These are phyloP conservation scores for Trametes cingulata DNA, from an alignment of 768 basidiomycete genomes.

Conservation along the genomic window DNA sequence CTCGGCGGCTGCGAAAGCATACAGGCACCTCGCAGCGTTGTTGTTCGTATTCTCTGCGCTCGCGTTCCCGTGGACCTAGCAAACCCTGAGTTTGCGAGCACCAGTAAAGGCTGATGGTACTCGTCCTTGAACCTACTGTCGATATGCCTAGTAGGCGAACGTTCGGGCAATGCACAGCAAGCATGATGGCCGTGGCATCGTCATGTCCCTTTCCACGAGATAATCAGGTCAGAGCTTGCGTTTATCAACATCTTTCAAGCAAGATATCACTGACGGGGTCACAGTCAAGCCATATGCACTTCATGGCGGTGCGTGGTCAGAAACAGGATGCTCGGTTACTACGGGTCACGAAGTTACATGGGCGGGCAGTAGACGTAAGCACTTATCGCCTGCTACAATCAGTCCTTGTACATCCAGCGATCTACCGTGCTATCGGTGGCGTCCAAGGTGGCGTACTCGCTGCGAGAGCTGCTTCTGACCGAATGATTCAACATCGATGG, in stretches of 20 bases:
- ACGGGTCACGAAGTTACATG: too few species aligned
- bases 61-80: constrained; percentile 82
- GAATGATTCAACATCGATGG: too few species aligned
- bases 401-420: not conserved
- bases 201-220: constrained; percentile 69
- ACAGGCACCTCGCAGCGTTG: constrained; percentile 78
- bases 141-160: constrained; percentile 81
- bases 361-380: too few species aligned
- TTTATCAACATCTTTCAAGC: too few species aligned
- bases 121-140: constrained; percentile 50
- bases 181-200: constrained; percentile 81
- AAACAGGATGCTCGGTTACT: too few species aligned
- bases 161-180: constrained; percentile 66
- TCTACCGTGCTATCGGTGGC: too few species aligned
- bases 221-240: not conserved
- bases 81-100: not conserved
- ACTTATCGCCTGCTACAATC: constrained; percentile 3
- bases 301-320: constrained; percentile 18
- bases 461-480: too few species aligned
- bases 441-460: too few species aligned
- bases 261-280: constrained; percentile 32
- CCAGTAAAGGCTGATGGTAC: not conserved
- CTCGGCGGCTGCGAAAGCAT: constrained; percentile 67
- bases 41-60: constrained; percentile 56
- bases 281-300: constrained; percentile 37